A percentile compares a stretch with the other conserved stretches of the same genome.
Evolutionary conservation across 306 rosid species (phyloP).

Genomic region (Lathyrus oleraceus): DNA sequence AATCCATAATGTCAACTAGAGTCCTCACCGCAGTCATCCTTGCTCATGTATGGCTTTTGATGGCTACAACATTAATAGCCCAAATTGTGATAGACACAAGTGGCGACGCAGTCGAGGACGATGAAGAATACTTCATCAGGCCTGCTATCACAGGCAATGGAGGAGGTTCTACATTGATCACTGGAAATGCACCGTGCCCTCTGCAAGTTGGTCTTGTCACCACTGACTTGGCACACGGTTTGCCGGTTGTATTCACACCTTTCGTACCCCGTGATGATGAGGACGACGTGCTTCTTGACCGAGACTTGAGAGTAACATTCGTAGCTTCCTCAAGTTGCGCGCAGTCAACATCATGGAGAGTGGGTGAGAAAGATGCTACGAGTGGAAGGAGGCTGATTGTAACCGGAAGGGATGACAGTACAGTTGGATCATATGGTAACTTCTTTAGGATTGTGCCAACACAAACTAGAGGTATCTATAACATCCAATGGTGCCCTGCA

Average conservation of each 20-base stretch:
- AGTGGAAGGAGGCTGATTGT: slow-evolving; percentile 39
- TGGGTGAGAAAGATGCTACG: slow-evolving; percentile 31
- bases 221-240: not conserved
- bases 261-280: slow-evolving; percentile 4
- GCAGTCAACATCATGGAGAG: slow-evolving; percentile 42
- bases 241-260: slow-evolving; percentile 45
- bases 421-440: not conserved
- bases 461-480: slow-evolving; percentile 9
- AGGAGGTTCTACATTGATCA: slow-evolving; percentile 53
- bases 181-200: slow-evolving; percentile 47
- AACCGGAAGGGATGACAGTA: slow-evolving; percentile 12
- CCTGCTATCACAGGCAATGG: slow-evolving; percentile 64
- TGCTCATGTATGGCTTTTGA: slow-evolving; percentile 31
- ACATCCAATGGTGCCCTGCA: slow-evolving; percentile 58
- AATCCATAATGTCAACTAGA: not conserved
- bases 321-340: slow-evolving; percentile 20
- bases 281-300: slow-evolving; percentile 7
- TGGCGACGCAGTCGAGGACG: slow-evolving; percentile 41
- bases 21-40: not conserved
- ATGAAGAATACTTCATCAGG: slow-evolving; percentile 54
- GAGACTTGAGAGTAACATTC: slow-evolving; percentile 46
- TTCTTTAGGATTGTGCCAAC: slow-evolving; percentile 44
- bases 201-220: slow-evolving; percentile 46
- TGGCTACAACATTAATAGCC: slow-evolving; percentile 37
- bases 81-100: slow-evolving; percentile 49